These are phyloP conservation scores for Auricularia auricula-judae DNA, from an alignment of 768 basidiomycete species.

Conservation along the genomic window DNA sequence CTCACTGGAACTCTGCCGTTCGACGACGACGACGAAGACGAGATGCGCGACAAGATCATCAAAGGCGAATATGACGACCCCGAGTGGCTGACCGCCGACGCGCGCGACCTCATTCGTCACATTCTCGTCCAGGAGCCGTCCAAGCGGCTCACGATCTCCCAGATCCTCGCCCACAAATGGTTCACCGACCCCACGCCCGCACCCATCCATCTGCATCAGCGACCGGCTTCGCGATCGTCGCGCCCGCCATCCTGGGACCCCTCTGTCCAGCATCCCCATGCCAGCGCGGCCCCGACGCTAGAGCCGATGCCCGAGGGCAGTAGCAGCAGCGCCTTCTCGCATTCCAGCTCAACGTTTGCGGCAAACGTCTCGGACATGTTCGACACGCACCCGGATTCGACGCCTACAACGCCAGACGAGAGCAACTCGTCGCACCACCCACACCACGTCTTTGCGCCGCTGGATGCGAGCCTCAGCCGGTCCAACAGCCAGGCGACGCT, in stretches of 20 bases:
- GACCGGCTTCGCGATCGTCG: not conserved
- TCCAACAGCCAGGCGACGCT: not conserved
- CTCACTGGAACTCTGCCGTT: conserved; percentile 85
- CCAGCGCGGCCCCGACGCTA: not conserved
- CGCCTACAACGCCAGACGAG: not conserved
- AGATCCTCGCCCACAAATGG: conserved; percentile 82
- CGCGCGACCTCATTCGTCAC: conserved; percentile 69
- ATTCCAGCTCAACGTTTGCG: not conserved
- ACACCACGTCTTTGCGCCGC: not conserved
- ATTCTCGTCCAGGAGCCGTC: conserved; percentile 70
- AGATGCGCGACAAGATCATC: conserved; percentile 79
- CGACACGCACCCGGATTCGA: not conserved
- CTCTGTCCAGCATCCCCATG: not conserved
- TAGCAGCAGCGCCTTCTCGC: not conserved
- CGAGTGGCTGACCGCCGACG: conserved; percentile 83
- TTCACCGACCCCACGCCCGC: conserved; percentile 36
- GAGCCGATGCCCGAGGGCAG: not conserved
- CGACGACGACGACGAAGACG: conserved; percentile 75
- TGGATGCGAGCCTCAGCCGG: not conserved
- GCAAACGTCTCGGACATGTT: not conserved
- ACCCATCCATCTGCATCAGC: not conserved
- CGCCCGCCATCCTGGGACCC: not conserved
- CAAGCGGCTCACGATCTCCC: conserved; percentile 68
- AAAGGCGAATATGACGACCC: conserved; percentile 85
- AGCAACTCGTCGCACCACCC: not conserved